Base-by-base conservation (phyloP, 768 basidiomycete genomes). In the Suillus cothurnatus region DNA sequence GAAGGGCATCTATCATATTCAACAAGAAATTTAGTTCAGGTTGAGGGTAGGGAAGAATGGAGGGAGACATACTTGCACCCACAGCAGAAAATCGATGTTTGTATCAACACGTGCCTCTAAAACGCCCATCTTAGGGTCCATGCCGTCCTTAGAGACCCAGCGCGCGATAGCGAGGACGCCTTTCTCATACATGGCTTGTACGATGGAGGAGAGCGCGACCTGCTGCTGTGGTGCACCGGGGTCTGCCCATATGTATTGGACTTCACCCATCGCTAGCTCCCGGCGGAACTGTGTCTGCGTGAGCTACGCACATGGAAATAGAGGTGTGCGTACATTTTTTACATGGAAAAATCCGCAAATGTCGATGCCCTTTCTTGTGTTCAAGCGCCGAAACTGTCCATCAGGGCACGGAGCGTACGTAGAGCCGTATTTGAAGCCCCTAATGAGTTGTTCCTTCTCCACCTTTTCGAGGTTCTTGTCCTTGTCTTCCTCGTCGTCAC, bases 381-480 rank as follows among this genome's bases (percentile, higher is more conserved):
- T 78, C 45, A 97, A 79, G 67, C 81, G 84, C 36, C 86, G 85
- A 70, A 95, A 97, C 61, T 89, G 88, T n/a, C 88, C 93, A 61
- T 94, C 93, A 2, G 93, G 91, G 76, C 90, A 90, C 0, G 93
- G 94, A 3, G 87, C 91, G 76, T 94, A 95, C 1, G 92, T 91
- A 2, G 93, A 85, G 23, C 96, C 96, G 71, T 97, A 97, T 77
- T 92, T 92, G 81, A 92, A 96, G 2, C 93, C 94, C 68, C 83
- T 80, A 28, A 93, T 81, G 9, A 95, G 86, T 43, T 94, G 85
- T 69, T 93, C 91, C 76, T 90, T 91, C 73, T 92, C 89, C 7
- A 93, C 85, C 66, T 84, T 85, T 70, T 86, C 83, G 31, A 81
- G 64, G 19, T 73, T 74, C 76, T 80, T 74, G 28, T 79, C 79